A percentile compares a stretch with the other conserved stretches of the same genome.
These are phyloP conservation scores for Nemania abortiva DNA, from an alignment of 2,329 filamentous ascomycete genomes.

Conservation along the genomic window DNA sequence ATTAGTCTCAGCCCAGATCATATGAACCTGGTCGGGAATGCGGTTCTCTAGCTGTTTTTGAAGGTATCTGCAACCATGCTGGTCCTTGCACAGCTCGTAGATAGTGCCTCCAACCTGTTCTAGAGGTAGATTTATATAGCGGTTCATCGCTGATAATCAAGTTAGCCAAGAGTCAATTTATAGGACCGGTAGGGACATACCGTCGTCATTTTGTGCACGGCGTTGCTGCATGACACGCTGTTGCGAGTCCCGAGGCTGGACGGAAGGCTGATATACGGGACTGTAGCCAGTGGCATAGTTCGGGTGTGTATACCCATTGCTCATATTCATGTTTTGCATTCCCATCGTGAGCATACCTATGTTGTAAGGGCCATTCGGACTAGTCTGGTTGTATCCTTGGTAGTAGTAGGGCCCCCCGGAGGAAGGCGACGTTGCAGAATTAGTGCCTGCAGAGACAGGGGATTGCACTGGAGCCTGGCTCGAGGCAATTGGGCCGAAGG, in stretches of 20 bases:
- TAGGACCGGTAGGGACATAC: slow-evolving; percentile 56
- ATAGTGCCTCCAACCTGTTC: slow-evolving; percentile 86
- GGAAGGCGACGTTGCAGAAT: slow-evolving; percentile 32
- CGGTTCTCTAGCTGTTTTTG: slow-evolving; percentile 98
- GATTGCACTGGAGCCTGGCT: slow-evolving; percentile 49
- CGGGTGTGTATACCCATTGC: slow-evolving; percentile 67
- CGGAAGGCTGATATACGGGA: slow-evolving; percentile 62
- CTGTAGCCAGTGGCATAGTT: slow-evolving; percentile 68
- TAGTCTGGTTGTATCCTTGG: slow-evolving; percentile 48
- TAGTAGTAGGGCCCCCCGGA: slow-evolving; percentile 41
- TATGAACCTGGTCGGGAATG: slow-evolving; percentile 83
- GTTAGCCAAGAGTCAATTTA: slow-evolving; percentile 21
- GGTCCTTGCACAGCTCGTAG: slow-evolving; percentile 93
- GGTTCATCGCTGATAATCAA: slow-evolving; percentile 70
- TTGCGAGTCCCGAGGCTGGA: slow-evolving; percentile 76
- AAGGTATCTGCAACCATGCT: slow-evolving; percentile 95
- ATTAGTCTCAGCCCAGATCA: slow-evolving; percentile 95
- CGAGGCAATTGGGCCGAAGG: slow-evolving; percentile 77
- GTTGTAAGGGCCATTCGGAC: slow-evolving; percentile 48
- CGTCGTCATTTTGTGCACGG: slow-evolving; percentile 79
- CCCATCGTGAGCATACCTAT: slow-evolving; percentile 74
- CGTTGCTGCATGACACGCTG: slow-evolving; percentile 80
- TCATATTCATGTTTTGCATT: slow-evolving; percentile 68
- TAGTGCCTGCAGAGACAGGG: slow-evolving; percentile 41
- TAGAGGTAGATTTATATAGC: slow-evolving; percentile 85